Conservation (phyloP, 306 rosid species). For the Gillenia trifoliata region DNA sequence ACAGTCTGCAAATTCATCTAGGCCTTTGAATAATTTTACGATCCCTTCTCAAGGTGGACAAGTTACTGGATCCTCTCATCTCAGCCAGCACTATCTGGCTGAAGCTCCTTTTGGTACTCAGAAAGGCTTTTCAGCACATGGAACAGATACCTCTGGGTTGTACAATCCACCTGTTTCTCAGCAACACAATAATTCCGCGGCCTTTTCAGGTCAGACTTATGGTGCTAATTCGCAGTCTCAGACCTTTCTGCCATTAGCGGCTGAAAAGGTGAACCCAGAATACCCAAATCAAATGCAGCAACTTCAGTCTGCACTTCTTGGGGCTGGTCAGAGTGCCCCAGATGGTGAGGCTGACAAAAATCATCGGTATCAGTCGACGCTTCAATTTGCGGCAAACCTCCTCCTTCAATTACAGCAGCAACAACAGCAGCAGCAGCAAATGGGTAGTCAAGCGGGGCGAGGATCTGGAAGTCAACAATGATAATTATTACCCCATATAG, state of each 20-base stretch:
- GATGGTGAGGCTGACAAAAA: slow-evolving; percentile 90
- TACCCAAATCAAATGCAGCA: slow-evolving; percentile 59
- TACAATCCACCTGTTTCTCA: slow-evolving; percentile 57
- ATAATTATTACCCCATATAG: slow-evolving; percentile 34
- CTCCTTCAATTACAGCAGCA: slow-evolving; percentile 90
- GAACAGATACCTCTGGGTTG: slow-evolving; percentile 53
- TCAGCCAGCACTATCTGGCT: slow-evolving; percentile 52
- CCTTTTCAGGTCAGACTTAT: slow-evolving; percentile 50
- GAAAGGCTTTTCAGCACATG: slow-evolving; percentile 49
- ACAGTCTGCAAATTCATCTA: slow-evolving; percentile 49
- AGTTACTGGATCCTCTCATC: slow-evolving; percentile 37
- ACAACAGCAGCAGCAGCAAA: slow-evolving; percentile 46
- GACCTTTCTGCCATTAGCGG: slow-evolving; percentile 37
- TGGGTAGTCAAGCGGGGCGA: slow-evolving; percentile 45
- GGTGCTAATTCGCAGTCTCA: slow-evolving; percentile 53
- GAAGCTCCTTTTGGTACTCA: slow-evolving; percentile 47
- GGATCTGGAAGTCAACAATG: slow-evolving; percentile 78
- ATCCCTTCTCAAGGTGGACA: slow-evolving; percentile 60
- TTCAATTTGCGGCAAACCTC: slow-evolving; percentile 96
- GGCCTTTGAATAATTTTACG: slow-evolving; percentile 47
- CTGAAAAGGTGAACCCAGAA: slow-evolving; percentile 56
- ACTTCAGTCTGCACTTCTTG: slow-evolving; percentile 52
- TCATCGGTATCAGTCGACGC: slow-evolving; percentile 72
- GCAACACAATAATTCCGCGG: slow-evolving; percentile 42
- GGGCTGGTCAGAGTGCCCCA: slow-evolving; percentile 54